Evolutionary conservation across 306 rosid species (phyloP).

Genomic region (Luffa aegyptiaca): DNA sequence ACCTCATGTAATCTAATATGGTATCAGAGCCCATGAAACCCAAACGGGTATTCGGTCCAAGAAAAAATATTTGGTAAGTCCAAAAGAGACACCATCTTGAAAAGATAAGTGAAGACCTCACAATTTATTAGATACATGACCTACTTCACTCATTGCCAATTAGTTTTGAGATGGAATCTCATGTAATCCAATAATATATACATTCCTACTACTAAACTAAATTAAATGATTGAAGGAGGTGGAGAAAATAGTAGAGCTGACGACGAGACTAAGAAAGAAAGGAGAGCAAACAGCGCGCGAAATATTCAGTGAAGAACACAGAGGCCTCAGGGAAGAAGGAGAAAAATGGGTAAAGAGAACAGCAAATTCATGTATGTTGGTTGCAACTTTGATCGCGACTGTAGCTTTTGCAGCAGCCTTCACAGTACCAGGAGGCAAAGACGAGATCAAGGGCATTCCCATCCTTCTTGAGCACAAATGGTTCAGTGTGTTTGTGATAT

Average conservation of each 20-base stretch:
- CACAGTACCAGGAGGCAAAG: neutral
- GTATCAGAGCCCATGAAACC: no score
- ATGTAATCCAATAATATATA: no score
- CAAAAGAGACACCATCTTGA: no score
- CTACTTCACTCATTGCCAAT: no score
- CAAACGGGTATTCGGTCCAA: no score
- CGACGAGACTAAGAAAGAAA: neutral
- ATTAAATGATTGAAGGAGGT: slow-evolving; percentile 26
- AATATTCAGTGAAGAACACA: neutral
- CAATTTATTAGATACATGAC: no score
- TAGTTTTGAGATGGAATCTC: no score
- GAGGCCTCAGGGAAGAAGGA: neutral
- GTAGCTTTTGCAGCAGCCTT: neutral
- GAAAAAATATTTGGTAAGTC: no score
- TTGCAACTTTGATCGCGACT: neutral
- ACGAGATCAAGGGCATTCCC: neutral
- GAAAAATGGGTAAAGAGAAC: neutral
- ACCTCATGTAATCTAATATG: no score
- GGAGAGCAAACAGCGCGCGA: neutral
- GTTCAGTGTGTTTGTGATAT: neutral
- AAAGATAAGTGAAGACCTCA: no score
- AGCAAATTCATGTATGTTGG: neutral
- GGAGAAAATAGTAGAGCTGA: slow-evolving; percentile 15
- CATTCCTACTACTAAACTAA: no score
- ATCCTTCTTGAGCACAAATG: neutral